These are phyloP conservation scores for Linum tenue DNA, from an alignment of 345 rosid species.

Conservation along the genomic window DNA sequence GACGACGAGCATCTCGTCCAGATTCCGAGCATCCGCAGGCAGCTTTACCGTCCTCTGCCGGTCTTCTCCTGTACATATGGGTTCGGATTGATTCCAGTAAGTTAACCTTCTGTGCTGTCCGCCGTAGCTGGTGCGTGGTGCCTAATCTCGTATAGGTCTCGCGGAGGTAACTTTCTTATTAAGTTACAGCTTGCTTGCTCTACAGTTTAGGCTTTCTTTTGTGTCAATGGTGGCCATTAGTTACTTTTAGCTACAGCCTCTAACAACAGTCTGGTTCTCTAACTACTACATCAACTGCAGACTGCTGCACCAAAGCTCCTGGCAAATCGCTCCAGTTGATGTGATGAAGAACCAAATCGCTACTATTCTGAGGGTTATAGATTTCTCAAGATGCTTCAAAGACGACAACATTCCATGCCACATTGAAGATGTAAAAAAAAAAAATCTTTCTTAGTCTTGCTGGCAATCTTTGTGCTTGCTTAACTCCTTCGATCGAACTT, in stretches of 20 bases:
- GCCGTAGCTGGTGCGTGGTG: not conserved
- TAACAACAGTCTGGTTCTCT: too few relatives aligned
- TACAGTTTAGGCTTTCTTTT: not conserved
- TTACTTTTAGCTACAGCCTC: not conserved
- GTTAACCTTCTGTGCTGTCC: not conserved
- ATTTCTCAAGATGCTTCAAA: not conserved
- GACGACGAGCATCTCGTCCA: not conserved
- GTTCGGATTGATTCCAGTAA: not conserved
- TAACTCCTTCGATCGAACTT: not conserved
- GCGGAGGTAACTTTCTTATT: not conserved
- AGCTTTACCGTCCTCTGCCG: not conserved
- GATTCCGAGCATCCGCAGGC: not conserved
- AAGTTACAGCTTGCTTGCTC: not conserved
- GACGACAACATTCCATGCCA: conserved; percentile 21
- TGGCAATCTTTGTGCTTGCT: not conserved
- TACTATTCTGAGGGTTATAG: not conserved
- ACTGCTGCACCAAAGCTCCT: not conserved
- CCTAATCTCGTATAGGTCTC: not conserved
- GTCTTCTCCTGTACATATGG: not conserved
- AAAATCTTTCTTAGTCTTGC: not conserved
- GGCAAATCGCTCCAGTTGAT: not conserved
- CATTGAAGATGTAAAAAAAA: conserved; percentile 20
- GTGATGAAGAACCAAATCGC: conserved; percentile 1
- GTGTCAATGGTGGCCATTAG: too few relatives aligned
- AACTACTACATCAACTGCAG: not conserved